These are phyloP conservation scores for Rhizophora mangle DNA, from an alignment of 345 rosid species.

Conservation along the genomic window DNA sequence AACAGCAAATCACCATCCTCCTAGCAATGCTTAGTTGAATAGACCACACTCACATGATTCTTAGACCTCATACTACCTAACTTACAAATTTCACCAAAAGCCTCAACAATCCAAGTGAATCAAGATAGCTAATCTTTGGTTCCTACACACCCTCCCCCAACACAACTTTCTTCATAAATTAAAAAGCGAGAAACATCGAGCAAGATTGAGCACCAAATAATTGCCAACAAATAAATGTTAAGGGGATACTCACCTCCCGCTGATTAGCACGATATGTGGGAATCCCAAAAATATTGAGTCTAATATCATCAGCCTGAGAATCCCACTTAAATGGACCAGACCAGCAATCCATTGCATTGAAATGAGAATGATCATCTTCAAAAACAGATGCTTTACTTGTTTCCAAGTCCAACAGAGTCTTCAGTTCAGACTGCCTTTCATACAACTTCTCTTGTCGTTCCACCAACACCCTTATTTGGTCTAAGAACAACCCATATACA, in stretches of 20 bases:
- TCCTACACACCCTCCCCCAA: not conserved
- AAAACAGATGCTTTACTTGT: constrained; percentile 31
- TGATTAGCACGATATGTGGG: constrained; percentile 77
- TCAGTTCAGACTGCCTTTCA: constrained; percentile 66
- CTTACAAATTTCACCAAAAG: not conserved
- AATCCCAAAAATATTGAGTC: constrained; percentile 83
- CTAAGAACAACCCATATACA: constrained; percentile 27
- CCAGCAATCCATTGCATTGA: constrained; percentile 49
- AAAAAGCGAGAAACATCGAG: too few relatives aligned
- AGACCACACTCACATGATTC: too few relatives aligned
- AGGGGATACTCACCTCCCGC: constrained; percentile 51
- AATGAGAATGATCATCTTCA: constrained; percentile 22
- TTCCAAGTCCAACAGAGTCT: constrained; percentile 56
- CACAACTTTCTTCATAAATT: too few relatives aligned
- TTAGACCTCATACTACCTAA: not conserved
- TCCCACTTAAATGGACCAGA: constrained; percentile 80
- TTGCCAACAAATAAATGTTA: not conserved
- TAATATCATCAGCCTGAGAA: constrained; percentile 62
- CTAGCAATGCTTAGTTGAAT: too few relatives aligned
- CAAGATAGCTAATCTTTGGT: not conserved
- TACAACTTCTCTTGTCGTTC: constrained; percentile 72
- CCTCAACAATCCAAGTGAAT: not conserved
- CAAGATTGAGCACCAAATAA: too few relatives aligned
- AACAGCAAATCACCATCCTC: too few relatives aligned
- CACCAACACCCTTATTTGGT: constrained; percentile 61